Evolutionary conservation across 208 protist species (phyloP), one percentile per base, ranked within the genome.

Genomic region (Trypanosoma vivax): DNA sequence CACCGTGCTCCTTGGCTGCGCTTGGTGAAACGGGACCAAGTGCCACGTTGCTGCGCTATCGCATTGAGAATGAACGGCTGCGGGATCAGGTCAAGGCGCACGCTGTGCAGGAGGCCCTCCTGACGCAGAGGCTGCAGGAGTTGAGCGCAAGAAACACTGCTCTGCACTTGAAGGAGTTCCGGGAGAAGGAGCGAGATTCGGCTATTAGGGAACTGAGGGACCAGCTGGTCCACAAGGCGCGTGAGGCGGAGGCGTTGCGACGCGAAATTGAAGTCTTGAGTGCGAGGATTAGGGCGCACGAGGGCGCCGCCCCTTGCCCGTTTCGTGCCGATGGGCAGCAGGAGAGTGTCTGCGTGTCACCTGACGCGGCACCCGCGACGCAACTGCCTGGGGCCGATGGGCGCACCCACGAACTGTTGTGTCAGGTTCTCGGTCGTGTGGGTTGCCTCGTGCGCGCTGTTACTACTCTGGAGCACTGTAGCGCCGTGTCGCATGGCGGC

Each of bases 371-470:
- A 49, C 19, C 46, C 21, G 14, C n/a, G n/a, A n/a, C n/a, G n/a
- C n/a, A n/a, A n/a, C n/a, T n/a, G n/a, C n/a, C n/a, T n/a, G n/a
- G n/a, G n/a, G n/a, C n/a, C n/a, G n/a, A n/a, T n/a, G n/a, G n/a
- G n/a, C n/a, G n/a, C n/a, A n/a, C n/a, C n/a, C n/a, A n/a, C n/a
- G 58, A 65, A 11, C 49, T 79, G 7, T 66, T 83, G 23, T 65
- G 76, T 33, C 42, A 82, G 57, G 73, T 64, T 29, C 65, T 81
- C 14, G 62, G 72, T 28, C 45, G 60, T 4, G 60, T 65, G 5
- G 71, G 73, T 38, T 92, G 78, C 37, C 59, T 92, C 14, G 74
- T 81, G 13, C 84, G 83, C 59, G 84, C 88, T 4, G 73, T 78
- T 47, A 89, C 85, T 57, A 80, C 84, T 0, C 16, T 79, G 1